Conservation (phyloP, 2,329 filamentous ascomycete species). For the Bipolaris sorokiniana region DNA sequence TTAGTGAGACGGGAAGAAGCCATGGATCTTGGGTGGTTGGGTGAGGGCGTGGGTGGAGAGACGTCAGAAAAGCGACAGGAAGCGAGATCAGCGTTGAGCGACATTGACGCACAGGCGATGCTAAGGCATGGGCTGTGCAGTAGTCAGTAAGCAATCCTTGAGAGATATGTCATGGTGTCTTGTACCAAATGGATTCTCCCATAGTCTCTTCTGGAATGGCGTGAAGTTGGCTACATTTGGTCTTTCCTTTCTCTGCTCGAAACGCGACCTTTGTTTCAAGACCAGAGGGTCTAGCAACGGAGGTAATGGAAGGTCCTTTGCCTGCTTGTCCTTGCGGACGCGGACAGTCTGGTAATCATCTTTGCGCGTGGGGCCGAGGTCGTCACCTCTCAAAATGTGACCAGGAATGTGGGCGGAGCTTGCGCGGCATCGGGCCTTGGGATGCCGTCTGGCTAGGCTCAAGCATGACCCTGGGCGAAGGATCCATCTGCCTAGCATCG, state of each 20-base stretch:
- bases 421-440: constrained; percentile 16
- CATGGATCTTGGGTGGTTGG: constrained; percentile 61
- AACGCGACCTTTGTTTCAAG: constrained; percentile 43
- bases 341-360: constrained; percentile 44
- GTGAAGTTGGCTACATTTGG: constrained; percentile 51
- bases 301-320: constrained; percentile 53
- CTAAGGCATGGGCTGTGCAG: constrained; percentile 64
- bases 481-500: constrained; percentile 39
- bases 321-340: constrained; percentile 40
- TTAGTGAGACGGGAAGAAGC: constrained; percentile 59
- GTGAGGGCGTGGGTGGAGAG: constrained; percentile 63
- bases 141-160: constrained; percentile 8
- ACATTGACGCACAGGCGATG: constrained; percentile 65
- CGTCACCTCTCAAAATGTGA: constrained; percentile 23
- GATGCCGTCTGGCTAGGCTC: constrained; percentile 18
- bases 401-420: constrained; percentile 20
- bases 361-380: constrained; percentile 39
- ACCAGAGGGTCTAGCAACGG: constrained; percentile 56
- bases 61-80: constrained; percentile 68
- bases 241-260: constrained; percentile 51
- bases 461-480: constrained; percentile 26
- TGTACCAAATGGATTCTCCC: constrained; percentile 69
- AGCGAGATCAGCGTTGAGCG: constrained; percentile 56
- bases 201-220: constrained; percentile 64
- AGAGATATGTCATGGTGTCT: neutral